These are phyloP conservation scores for Botrytis fabae DNA, from an alignment of 2,329 filamentous ascomycete genomes.

Conservation along the genomic window DNA sequence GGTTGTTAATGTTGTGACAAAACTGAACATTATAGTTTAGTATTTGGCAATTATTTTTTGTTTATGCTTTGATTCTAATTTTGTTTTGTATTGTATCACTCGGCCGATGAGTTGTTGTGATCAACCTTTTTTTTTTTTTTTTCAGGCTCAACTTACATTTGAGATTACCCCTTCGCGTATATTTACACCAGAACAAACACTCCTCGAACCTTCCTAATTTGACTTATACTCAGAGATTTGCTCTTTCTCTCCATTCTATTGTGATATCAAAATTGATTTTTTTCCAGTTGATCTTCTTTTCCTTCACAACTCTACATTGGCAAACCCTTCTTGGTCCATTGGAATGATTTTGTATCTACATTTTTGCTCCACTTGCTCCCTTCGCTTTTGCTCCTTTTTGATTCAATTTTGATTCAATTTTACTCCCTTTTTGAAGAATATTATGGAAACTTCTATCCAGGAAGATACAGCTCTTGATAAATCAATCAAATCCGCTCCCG, in stretches of 20 bases:
- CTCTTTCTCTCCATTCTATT: not conserved
- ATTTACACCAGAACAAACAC: not conserved
- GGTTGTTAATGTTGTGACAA: not conserved
- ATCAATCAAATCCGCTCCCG: slow-evolving; percentile 38
- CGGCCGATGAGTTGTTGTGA: not conserved
- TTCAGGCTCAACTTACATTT: not conserved
- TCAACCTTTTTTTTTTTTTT: not conserved
- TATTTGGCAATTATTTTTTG: not conserved
- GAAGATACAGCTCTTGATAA: slow-evolving; percentile 24
- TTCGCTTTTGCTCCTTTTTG: slow-evolving; percentile 19
- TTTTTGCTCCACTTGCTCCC: slow-evolving; percentile 31
- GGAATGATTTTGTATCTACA: slow-evolving; percentile 40
- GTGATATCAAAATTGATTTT: not conserved
- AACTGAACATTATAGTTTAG: not conserved
- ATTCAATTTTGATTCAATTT: slow-evolving; percentile 15
- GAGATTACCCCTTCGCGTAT: not conserved
- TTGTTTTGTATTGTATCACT: not conserved
- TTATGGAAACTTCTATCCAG: slow-evolving; percentile 33
- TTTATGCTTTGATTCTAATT: not conserved
- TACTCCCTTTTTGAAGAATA: slow-evolving; percentile 13
- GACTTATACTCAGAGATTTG: not conserved
- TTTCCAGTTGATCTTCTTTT: not conserved
- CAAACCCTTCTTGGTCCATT: slow-evolving; percentile 39
- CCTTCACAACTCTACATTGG: slow-evolving; percentile 12
- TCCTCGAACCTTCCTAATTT: slow-evolving; percentile 2